Percentiles rank a stretch among this genome's conserved stretches.
Evolutionary conservation across 2,329 filamentous ascomycete species (phyloP).

Genomic region (Zelopaecilomyces penicillatus): DNA sequence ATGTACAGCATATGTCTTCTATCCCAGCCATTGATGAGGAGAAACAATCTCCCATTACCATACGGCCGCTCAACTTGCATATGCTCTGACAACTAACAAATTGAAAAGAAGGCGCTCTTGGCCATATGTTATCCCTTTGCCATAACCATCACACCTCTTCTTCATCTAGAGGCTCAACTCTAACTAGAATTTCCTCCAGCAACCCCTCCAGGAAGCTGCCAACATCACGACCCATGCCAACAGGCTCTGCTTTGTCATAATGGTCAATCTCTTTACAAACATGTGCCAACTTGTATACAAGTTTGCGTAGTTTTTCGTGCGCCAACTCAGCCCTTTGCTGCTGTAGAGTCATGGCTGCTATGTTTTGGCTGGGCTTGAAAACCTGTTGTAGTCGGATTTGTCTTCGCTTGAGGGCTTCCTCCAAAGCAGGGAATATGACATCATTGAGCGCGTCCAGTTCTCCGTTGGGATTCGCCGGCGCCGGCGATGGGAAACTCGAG

Average conservation of each 20-base stretch:
- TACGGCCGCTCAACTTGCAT: too few species aligned
- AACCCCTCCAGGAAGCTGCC: constrained; percentile 84
- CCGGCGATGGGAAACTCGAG: constrained; percentile 47
- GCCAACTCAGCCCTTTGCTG: constrained; percentile 61
- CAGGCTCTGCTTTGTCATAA: constrained; percentile 75
- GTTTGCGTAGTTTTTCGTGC: constrained; percentile 72
- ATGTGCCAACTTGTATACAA: constrained; percentile 75
- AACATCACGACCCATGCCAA: constrained; percentile 90
- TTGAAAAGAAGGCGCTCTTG: neutral
- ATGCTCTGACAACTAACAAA: neutral
- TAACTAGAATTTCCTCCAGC: constrained; percentile 84
- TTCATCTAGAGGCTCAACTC: constrained; percentile 81
- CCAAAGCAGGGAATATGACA: constrained; percentile 86
- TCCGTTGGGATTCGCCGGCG: constrained; percentile 49
- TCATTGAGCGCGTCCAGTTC: constrained; percentile 82
- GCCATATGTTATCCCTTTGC: neutral
- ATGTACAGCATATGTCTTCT: too few species aligned
- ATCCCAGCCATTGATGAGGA: too few species aligned
- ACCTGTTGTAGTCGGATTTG: constrained; percentile 51
- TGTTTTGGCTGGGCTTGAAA: constrained; percentile 31
- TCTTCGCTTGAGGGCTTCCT: constrained; percentile 80
- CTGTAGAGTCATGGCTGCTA: constrained; percentile 44
- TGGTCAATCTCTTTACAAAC: constrained; percentile 86
- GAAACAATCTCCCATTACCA: too few species aligned
- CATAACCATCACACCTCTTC: constrained; percentile 34